These are phyloP conservation scores for Claviceps lovelessii DNA, from an alignment of 2,329 filamentous ascomycete genomes.

Conservation along the genomic window DNA sequence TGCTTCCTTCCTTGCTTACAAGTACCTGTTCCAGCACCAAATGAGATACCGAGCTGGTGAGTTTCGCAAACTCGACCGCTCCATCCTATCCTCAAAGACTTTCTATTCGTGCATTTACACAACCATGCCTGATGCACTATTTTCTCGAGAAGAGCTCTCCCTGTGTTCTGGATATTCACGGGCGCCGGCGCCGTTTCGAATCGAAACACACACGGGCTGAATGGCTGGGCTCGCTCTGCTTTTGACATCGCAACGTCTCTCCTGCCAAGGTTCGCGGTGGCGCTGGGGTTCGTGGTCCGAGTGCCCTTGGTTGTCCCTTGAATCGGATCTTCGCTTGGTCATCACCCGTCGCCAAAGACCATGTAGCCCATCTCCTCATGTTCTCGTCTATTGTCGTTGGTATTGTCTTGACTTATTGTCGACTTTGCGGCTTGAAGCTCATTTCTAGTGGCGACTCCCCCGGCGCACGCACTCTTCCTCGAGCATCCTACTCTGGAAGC, in stretches of 20 bases:
- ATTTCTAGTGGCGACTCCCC: neutral
- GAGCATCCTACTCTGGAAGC: neutral
- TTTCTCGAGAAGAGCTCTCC: neutral
- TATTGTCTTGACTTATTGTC: conserved; percentile 5
- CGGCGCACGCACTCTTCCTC: neutral
- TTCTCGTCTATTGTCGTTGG: conserved; percentile 1
- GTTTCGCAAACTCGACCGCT: neutral
- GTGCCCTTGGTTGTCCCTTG: neutral
- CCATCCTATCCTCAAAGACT: neutral
- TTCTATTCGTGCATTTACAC: neutral
- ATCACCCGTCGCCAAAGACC: neutral
- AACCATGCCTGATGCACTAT: neutral
- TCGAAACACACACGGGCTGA: neutral
- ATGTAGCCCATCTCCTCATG: neutral
- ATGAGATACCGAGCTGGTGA: neutral
- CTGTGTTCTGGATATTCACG: neutral
- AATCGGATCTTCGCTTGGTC: neutral
- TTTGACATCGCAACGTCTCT: neutral
- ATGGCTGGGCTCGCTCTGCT: neutral
- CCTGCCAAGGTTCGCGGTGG: neutral
- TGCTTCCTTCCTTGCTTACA: neutral
- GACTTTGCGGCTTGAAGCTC: neutral
- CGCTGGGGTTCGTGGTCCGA: neutral
- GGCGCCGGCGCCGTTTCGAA: too few relatives aligned
- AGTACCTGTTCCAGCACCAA: neutral